A percentile compares a stretch with the other conserved stretches of the same genome.
phyloP scores from a whole-genome alignment of 176 grass and related monocot genomes.

The Phragmites australis region DNA sequence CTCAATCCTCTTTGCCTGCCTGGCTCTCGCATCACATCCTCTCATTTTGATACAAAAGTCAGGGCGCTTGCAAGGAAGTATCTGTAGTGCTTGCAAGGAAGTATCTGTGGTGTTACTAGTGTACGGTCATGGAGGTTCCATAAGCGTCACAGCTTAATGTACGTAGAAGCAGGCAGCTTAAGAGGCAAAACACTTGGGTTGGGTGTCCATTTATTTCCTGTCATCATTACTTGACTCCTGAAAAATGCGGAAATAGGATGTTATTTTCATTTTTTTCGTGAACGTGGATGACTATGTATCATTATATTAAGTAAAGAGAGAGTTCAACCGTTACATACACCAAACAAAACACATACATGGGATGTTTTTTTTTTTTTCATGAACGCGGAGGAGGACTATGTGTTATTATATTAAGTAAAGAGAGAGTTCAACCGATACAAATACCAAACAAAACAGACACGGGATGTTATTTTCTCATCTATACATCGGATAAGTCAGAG shows the following conservation, averaged over 20 bases:
- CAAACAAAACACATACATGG: too few species aligned
- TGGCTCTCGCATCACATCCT: constrained; percentile 80
- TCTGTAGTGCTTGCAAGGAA: constrained; percentile 81
- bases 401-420: too few species aligned
- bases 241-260: not conserved
- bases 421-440: too few species aligned
- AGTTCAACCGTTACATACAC: too few species aligned
- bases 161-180: not conserved
- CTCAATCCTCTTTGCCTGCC: constrained; percentile 81
- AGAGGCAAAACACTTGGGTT: not conserved
- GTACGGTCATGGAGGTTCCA: not conserved
- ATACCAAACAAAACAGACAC: too few species aligned
- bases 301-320: too few species aligned
- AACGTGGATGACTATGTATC: too few species aligned
- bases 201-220: not conserved
- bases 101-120: constrained; percentile 75
- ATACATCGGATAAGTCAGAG: not conserved
- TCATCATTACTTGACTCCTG: not conserved
- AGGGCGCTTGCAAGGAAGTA: constrained; percentile 86
- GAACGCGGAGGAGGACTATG: too few species aligned
- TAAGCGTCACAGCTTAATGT: not conserved
- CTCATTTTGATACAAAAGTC: constrained; percentile 92
- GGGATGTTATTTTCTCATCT: too few species aligned
- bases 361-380: too few species aligned
- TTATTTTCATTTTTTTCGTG: too few species aligned